Evolutionary conservation across 2,329 filamentous ascomycete species (phyloP).

Genomic region (Metarhizium humberi): DNA sequence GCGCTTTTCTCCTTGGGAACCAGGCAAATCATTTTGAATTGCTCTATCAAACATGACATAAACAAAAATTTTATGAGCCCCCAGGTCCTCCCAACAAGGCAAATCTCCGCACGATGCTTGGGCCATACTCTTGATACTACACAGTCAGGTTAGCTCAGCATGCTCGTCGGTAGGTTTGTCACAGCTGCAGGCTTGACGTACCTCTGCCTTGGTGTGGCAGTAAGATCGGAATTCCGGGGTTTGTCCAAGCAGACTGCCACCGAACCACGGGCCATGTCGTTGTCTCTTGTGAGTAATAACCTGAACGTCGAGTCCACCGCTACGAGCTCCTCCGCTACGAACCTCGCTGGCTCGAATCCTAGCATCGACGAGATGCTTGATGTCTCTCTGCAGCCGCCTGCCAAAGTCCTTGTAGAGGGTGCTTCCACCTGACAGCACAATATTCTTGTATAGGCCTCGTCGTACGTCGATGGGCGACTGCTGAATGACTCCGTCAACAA

Average conservation of each 20-base stretch:
- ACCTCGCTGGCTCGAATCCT: conserved; percentile 88
- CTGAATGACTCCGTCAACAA: conserved; percentile 95
- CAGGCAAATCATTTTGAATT: background rate
- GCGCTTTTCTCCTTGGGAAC: background rate
- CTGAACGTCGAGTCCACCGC: conserved; percentile 89
- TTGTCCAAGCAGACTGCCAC: conserved; percentile 89
- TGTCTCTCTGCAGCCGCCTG: conserved; percentile 89
- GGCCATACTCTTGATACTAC: conserved; percentile 90
- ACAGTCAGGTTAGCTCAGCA: conserved; percentile 13
- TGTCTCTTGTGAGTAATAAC: conserved; percentile 97
- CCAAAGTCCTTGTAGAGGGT: conserved; percentile 99
- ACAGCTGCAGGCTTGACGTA: conserved; percentile 21
- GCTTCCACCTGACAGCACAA: conserved; percentile 92
- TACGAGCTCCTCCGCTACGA: conserved; percentile 83
- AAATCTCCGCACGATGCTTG: conserved; percentile 90
- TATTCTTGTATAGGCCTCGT: conserved; percentile 98
- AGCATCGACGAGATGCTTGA: conserved; percentile 89
- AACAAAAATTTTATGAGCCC: conserved; percentile 46
- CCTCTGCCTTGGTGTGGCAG: conserved; percentile 85
- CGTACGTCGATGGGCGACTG: conserved; percentile 96
- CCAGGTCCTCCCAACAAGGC: conserved; percentile 88
- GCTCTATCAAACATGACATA: background rate
- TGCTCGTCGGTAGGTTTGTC: too few relatives aligned
- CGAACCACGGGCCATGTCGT: conserved; percentile 96
- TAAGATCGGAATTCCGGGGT: conserved; percentile 98